Percentiles rank a stretch among this genome's conserved stretches.
These are phyloP conservation scores for Ceratobasidium sp. DNA, from an alignment of 1,284 basidiomycete species.

Conservation along the genomic window DNA sequence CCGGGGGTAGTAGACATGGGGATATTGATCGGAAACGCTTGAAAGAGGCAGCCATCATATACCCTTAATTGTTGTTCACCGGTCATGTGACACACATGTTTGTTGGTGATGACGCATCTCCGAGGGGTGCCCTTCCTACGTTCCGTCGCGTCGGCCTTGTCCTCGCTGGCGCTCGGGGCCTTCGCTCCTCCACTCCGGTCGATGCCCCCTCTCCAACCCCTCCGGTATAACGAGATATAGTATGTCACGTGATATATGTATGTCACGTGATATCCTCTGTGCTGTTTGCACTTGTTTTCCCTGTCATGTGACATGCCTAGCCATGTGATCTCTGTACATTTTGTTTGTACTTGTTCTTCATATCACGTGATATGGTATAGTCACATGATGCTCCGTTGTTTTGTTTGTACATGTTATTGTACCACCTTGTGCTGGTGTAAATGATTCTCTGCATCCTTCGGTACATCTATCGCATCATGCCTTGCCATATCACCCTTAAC, in stretches of 20 bases:
- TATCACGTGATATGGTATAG: not conserved
- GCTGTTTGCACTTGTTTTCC: not conserved
- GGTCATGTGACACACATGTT: not conserved
- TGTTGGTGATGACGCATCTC: not conserved
- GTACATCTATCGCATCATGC: not conserved
- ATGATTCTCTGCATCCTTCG: not conserved
- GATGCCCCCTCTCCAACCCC: not conserved
- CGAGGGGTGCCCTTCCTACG: no score
- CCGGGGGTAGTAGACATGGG: no score
- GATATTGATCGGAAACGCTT: no score
- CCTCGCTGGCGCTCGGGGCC: not conserved
- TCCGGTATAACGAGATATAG: not conserved
- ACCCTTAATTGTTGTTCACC: not conserved
- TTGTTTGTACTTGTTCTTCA: no score
- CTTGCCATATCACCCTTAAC: not conserved
- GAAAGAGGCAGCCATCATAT: no score
- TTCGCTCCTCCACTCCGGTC: not conserved
- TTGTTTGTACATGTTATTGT: not conserved
- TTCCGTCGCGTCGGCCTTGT: not conserved
- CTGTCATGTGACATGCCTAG: not conserved
- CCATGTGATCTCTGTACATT: no score
- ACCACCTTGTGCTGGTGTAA: not conserved
- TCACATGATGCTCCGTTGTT: not conserved
- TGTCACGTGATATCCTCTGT: not conserved
- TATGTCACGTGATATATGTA: not conserved